phyloP scores from a whole-genome alignment of 140 eudicot genomes.

The Stevia rebaudiana region DNA sequence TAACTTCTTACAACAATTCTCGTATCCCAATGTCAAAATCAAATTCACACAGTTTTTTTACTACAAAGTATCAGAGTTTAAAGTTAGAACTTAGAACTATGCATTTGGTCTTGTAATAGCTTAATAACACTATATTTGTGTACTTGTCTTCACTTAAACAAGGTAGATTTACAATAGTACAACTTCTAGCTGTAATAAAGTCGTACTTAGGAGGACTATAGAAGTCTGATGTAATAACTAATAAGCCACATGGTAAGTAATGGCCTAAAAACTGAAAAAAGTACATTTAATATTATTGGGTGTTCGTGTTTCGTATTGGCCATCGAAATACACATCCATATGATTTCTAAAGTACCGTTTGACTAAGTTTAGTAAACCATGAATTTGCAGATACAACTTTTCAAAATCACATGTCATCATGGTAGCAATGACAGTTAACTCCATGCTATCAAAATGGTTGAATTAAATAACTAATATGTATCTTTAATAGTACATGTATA shows the following conservation, averaged over 20 bases:
- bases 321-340: slow-evolving; percentile 27
- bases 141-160: not conserved
- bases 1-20: not conserved
- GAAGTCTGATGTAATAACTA: slow-evolving; percentile 19
- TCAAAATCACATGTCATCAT: slow-evolving; percentile 23
- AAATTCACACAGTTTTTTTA: not conserved
- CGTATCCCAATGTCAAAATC: not conserved
- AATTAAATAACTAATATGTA: no score
- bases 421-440: slow-evolving; percentile 4
- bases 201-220: slow-evolving; percentile 15
- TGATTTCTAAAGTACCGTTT: slow-evolving; percentile 23
- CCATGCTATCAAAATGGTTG: slow-evolving; percentile 10
- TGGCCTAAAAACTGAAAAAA: slow-evolving; percentile 26
- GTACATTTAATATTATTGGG: not conserved
- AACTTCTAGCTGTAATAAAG: not conserved
- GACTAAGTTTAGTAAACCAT: slow-evolving; percentile 23
- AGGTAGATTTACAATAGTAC: not conserved
- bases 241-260: slow-evolving; percentile 22
- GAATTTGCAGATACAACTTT: slow-evolving; percentile 22
- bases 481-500: no score
- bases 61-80: no score
- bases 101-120: not conserved
- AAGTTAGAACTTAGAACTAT: not conserved
- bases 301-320: slow-evolving; percentile 14
- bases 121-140: not conserved